Evolutionary conservation across 1,139 yeast species (phyloP), one percentile per base, ranked within the genome.

Genomic region (Kodamaea alishanica): DNA sequence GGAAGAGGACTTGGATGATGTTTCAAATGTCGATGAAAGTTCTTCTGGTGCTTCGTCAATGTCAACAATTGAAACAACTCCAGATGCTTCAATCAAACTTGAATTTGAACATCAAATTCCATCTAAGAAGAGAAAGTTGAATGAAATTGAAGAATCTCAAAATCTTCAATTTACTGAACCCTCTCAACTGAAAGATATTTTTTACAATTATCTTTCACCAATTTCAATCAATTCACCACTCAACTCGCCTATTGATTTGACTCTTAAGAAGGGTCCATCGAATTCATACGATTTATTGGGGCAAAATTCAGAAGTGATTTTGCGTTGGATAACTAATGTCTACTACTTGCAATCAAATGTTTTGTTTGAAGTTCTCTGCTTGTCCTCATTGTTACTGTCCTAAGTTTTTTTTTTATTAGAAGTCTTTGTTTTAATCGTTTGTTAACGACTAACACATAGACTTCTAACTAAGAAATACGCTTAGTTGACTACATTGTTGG

Each of bases 221-320:
- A 65, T 70, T 33, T 69, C 75, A 33, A 67, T 70, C 44, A 63
- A 65, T 51, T 67, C 74, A 3, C 71, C 75, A 10, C 49, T 58
- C 29, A 64, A 61, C 50, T 65, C 73, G 8, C 75, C 75, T 10
- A 59, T 65, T 38, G 71, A 68, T 47, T 64, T 69, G 50, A 67
- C 71, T 20, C 57, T 67, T 44, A 53, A 47, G 33, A 49, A 46
- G 38, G 43, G 43, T 39, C 34, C 39, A 32, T 35, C 42, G 24
- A 28, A 37, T 35, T 39, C 42, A 49, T 61, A 61, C 60, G 73
- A 66, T 61, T 50, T 49, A 39, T 56, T 67, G 72, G 75, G 66
- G 75, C 75, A 70, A 69, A 69, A 67, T 70, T 68, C 75, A 63
- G 76, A 67, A 70, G 75, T 58, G 61, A 68, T 69, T 70, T 71